phyloP scores from a whole-genome alignment of 768 basidiomycete genomes.

The Dioszegia crocea region DNA sequence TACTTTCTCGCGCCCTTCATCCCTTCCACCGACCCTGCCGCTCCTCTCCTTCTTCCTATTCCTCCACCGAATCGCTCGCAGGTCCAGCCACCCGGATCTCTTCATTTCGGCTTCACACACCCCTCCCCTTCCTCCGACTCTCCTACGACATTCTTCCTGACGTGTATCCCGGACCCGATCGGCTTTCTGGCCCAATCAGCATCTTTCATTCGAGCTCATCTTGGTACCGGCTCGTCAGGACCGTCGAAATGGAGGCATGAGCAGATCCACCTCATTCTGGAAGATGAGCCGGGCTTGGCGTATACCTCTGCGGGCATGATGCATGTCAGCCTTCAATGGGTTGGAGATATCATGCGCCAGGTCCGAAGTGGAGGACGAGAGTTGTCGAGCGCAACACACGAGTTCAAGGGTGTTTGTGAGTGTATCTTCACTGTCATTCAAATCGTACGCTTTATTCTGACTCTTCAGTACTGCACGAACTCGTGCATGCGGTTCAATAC shows the following conservation, averaged over 20 bases:
- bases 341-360: slow-evolving; percentile 21
- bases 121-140: slow-evolving; percentile 16
- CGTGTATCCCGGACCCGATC: slow-evolving; percentile 34
- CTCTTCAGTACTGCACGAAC: slow-evolving; percentile 24
- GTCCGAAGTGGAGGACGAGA: slow-evolving; percentile 16
- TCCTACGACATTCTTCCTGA: slow-evolving; percentile 31
- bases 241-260: slow-evolving; percentile 27
- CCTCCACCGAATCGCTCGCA: not conserved
- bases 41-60: slow-evolving; percentile 1
- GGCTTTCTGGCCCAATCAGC: slow-evolving; percentile 29
- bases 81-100: not conserved
- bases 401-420: slow-evolving; percentile 44
- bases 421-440: not conserved
- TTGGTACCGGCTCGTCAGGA: not conserved
- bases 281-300: slow-evolving; percentile 34
- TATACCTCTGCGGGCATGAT: slow-evolving; percentile 31
- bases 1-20: slow-evolving; percentile 16
- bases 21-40: not conserved
- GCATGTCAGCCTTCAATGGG: slow-evolving; percentile 27
- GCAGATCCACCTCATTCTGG: slow-evolving; percentile 22
- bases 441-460: not conserved
- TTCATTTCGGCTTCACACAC: slow-evolving; percentile 21
- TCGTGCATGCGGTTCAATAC: slow-evolving; percentile 38
- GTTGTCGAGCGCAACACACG: slow-evolving; percentile 20
- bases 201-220: slow-evolving; percentile 14